Evolutionary conservation across 257 asterid species (phyloP).

Genomic region (Solanum pimpinellifolium): DNA sequence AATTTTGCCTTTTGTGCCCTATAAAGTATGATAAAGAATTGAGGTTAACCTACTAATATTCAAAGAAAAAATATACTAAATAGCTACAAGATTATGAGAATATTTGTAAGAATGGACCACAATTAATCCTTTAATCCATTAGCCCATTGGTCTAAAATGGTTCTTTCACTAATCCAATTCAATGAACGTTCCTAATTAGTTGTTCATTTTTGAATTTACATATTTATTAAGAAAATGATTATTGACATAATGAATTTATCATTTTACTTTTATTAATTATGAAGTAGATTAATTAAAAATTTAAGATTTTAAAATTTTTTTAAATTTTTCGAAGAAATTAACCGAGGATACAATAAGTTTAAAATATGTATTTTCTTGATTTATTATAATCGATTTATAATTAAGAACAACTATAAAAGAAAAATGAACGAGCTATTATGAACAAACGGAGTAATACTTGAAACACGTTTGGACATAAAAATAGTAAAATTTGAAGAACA

Average conservation of each 20-base stretch:
- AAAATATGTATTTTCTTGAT: too few species aligned
- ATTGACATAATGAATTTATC: too few species aligned
- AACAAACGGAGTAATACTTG: not conserved
- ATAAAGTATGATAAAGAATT: not conserved
- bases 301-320: too few species aligned
- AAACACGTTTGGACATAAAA: not conserved
- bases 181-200: not conserved
- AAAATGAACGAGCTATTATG: accelerated
- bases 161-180: slow-evolving; percentile 3
- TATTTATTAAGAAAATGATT: too few species aligned
- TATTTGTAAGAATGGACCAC: not conserved
- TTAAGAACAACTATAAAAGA: accelerated
- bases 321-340: too few species aligned
- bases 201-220: too few species aligned
- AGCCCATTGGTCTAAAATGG: not conserved
- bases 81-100: not conserved
- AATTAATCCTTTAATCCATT: not conserved
- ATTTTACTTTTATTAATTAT: too few species aligned
- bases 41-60: not conserved
- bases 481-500: not conserved
- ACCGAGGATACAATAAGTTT: accelerated
- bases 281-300: too few species aligned
- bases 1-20: not conserved
- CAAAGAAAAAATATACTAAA: slow-evolving; percentile 15
- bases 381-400: accelerated